phyloP scores from a whole-genome alignment of 768 basidiomycete genomes.

The Harrya chromipes region DNA sequence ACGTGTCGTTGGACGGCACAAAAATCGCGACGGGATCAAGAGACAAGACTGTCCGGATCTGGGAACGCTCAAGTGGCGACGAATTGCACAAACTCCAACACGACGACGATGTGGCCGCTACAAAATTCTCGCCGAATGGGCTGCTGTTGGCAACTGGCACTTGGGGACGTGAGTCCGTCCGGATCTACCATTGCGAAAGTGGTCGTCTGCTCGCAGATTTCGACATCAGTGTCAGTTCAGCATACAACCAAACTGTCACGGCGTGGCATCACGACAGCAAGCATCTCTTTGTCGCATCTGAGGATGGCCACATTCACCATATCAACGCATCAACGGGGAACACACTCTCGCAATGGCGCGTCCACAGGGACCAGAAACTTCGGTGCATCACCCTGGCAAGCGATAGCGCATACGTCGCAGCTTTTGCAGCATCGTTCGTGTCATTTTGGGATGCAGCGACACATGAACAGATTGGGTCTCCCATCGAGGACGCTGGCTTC shows the following conservation, averaged over 20 bases:
- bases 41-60: no score
- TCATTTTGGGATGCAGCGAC: constrained; percentile 9
- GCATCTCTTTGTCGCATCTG: not conserved
- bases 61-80: no score
- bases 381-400: not conserved
- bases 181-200: not conserved
- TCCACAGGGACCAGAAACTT: not conserved
- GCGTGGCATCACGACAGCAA: not conserved
- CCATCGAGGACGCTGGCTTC: no score
- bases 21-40: no score
- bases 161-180: not conserved
- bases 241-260: no score
- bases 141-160: not conserved
- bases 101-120: not conserved
- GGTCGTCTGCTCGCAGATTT: not conserved
- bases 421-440: not conserved
- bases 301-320: not conserved
- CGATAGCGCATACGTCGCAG: not conserved
- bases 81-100: not conserved
- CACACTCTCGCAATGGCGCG: not conserved
- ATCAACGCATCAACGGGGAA: not conserved
- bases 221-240: not conserved
- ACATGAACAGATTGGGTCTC: not conserved
- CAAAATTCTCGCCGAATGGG: not conserved
- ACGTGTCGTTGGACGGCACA: no score